These are phyloP conservation scores for Globisporangium viniferum DNA, from an alignment of 352 stramenopile species.

Conservation along the genomic window DNA sequence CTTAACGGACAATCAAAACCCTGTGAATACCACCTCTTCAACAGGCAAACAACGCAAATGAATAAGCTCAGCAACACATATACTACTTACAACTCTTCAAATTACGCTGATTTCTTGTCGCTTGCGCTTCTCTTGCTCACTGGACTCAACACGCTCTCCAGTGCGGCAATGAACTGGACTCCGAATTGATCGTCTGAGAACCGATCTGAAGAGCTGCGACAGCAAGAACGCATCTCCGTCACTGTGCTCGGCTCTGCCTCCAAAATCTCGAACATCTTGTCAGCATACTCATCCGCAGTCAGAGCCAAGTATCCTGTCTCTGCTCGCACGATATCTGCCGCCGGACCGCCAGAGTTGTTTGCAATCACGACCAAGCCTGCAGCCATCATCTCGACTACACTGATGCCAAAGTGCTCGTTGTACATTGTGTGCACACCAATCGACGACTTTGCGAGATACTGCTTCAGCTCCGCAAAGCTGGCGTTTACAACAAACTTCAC, in stretches of 20 bases:
- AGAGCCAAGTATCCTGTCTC: slow-evolving; percentile 80
- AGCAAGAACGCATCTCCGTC: slow-evolving; percentile 36
- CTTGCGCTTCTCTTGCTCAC: slow-evolving; percentile 2
- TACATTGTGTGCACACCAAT: slow-evolving; percentile 99
- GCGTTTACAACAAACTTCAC: slow-evolving; percentile 96
- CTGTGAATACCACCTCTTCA: background rate
- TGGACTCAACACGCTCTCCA: slow-evolving; percentile 26
- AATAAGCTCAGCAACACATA: background rate
- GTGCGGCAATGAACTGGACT: slow-evolving; percentile 55
- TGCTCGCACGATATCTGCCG: slow-evolving; percentile 90
- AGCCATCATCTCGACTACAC: slow-evolving; percentile 99
- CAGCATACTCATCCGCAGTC: slow-evolving; percentile 88
- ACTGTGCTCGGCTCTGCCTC: slow-evolving; percentile 28
- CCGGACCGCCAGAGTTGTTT: slow-evolving; percentile 97
- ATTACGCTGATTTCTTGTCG: slow-evolving; percentile 7
- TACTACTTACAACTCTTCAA: background rate
- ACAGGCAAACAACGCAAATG: background rate
- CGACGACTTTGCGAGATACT: slow-evolving; percentile 76
- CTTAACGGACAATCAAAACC: no score
- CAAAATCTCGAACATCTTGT: slow-evolving; percentile 67
- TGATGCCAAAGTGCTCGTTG: slow-evolving; percentile 99
- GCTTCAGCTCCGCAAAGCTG: slow-evolving; percentile 90
- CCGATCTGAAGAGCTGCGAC: slow-evolving; percentile 43
- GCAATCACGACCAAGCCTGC: slow-evolving; percentile 95
- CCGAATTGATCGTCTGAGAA: slow-evolving; percentile 79